phyloP scores from a whole-genome alignment of 352 stramenopile genomes.

The Phytopythium kandeliae region DNA sequence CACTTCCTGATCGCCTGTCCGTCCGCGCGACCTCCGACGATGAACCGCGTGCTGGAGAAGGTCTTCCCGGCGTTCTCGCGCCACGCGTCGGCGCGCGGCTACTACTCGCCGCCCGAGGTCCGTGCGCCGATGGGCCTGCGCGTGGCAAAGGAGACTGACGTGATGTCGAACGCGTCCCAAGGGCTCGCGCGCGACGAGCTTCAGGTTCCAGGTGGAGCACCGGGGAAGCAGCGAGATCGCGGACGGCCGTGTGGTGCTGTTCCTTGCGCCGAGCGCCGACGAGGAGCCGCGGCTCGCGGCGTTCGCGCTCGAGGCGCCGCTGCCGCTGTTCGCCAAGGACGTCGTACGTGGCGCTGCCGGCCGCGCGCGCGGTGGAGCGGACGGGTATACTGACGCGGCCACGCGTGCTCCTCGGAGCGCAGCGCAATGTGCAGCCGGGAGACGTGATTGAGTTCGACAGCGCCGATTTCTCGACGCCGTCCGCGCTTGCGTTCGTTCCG shows the following conservation, averaged over 20 bases:
- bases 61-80: constrained; percentile 57
- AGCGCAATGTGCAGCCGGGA: constrained; percentile 40
- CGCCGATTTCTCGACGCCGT: constrained; percentile 45
- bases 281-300: constrained; percentile 49
- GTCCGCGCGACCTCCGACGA: too few relatives aligned
- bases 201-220: constrained; percentile 53
- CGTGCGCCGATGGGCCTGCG: too few relatives aligned
- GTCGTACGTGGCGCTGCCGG: constrained; percentile 20
- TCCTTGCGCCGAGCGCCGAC: constrained; percentile 35
- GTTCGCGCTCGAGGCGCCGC: constrained; percentile 50
- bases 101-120: constrained; percentile 67
- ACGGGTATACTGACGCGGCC: constrained; percentile 3
- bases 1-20: too few relatives aligned
- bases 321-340: constrained; percentile 63
- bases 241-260: constrained; percentile 51
- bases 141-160: too few relatives aligned
- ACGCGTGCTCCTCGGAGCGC: background rate
- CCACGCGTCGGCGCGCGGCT: constrained; percentile 27
- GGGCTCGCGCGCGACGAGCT: constrained; percentile 36
- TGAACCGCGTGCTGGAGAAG: constrained; percentile 70
- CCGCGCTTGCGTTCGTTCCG: constrained; percentile 57
- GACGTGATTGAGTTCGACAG: constrained; percentile 66
- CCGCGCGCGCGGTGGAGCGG: background rate
- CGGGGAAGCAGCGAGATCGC: constrained; percentile 23
- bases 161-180: too few relatives aligned